These are phyloP conservation scores for Rhizoclosmatium globosum DNA, from an alignment of 192 early-diverging fungal genomes.

Conservation along the genomic window DNA sequence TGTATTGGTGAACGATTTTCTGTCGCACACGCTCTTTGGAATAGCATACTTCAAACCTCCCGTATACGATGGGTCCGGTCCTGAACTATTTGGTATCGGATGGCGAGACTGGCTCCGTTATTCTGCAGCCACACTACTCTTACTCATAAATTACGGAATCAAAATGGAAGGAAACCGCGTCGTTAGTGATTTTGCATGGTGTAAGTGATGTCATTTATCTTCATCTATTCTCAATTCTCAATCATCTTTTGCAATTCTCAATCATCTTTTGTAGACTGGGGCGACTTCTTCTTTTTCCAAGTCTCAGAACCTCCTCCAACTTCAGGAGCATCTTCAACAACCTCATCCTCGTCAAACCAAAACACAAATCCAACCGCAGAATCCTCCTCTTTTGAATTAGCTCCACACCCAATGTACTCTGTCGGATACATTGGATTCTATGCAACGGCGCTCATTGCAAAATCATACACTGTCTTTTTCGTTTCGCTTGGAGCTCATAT, in stretches of 20 bases:
- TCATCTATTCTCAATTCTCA: neutral
- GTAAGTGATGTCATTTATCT: conserved; percentile 62
- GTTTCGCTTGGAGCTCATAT: conserved; percentile 88
- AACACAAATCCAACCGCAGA: conserved; percentile 49
- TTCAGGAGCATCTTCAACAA: neutral
- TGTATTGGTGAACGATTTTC: conserved; percentile 93
- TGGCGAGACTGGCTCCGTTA: conserved; percentile 72
- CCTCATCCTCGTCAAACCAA: neutral
- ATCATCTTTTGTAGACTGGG: conserved; percentile 79
- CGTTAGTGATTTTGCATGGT: conserved; percentile 98
- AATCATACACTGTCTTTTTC: conserved; percentile 91
- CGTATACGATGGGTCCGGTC: conserved; percentile 9
- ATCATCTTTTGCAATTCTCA: conserved; percentile 29
- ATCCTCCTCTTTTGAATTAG: conserved; percentile 95
- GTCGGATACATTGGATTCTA: conserved; percentile 98
- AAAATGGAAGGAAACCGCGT: conserved; percentile 94
- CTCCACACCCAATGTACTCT: conserved; percentile 99
- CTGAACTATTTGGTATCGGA: conserved; percentile 29
- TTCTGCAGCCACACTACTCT: conserved; percentile 78
- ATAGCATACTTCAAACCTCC: conserved; percentile 83
- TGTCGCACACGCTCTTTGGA: conserved; percentile 83
- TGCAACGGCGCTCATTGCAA: conserved; percentile 89
- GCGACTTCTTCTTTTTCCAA: conserved; percentile 95
- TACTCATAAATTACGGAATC: conserved; percentile 95
- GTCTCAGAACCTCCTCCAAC: conserved; percentile 56